Percentiles rank a stretch among this genome's conserved stretches.
Conservation (phyloP, 73 alveolate species). For the Paramecium sexaurelia region DNA sequence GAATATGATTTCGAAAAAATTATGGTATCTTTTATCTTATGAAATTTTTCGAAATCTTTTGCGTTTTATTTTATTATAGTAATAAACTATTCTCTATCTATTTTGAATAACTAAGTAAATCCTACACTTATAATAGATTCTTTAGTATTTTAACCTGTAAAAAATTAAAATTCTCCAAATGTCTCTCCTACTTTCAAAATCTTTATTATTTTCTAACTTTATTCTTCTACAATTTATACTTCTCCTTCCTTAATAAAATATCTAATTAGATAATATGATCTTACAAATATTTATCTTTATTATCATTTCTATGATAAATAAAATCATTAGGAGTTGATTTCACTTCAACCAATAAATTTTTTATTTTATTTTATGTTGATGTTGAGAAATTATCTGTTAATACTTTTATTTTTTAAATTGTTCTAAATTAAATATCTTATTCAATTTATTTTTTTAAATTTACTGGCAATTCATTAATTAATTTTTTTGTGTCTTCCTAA, state of each 20-base stretch:
- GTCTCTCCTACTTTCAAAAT: background rate
- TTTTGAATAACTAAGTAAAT: constrained; percentile 17
- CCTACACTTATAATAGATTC: constrained; percentile 42
- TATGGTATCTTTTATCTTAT: background rate
- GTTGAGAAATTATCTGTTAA: background rate
- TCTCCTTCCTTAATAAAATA: constrained; percentile 52
- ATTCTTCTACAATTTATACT: background rate
- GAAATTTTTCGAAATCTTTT: constrained; percentile 58
- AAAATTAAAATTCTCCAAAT: constrained; percentile 60
- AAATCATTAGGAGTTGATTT: constrained; percentile 1
- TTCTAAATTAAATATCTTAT: background rate
- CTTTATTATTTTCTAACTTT: background rate
- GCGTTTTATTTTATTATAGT: background rate
- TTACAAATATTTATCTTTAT: constrained; percentile 26
- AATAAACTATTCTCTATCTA: constrained; percentile 48
- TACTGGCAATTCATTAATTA: background rate
- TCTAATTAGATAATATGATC: background rate
- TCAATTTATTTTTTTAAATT: background rate
- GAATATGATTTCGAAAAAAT: background rate
- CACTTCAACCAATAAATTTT: background rate
- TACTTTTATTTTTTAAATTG: background rate
- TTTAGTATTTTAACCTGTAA: constrained; percentile 21
- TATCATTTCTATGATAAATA: constrained; percentile 7
- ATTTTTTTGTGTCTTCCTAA: background rate
- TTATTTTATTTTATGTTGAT: background rate